These are phyloP conservation scores for Ogataea methanolica DNA, from an alignment of 805 yeast species.

Conservation along the genomic window DNA sequence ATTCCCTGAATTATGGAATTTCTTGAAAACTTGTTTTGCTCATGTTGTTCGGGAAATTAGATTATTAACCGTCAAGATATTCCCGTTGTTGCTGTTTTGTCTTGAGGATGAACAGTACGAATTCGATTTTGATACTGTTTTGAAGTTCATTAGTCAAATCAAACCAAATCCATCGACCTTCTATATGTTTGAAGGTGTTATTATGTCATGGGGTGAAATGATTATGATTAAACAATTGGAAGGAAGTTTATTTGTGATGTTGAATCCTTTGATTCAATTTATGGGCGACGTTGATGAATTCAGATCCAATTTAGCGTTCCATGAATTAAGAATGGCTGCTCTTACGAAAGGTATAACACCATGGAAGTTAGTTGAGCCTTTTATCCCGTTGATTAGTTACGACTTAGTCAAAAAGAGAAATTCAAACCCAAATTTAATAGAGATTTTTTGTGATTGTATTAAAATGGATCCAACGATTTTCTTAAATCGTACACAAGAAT, in stretches of 20 bases:
- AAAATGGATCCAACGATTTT: constrained; percentile 60
- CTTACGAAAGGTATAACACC: constrained; percentile 54
- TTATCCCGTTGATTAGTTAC: constrained; percentile 65
- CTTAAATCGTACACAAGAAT: constrained; percentile 61
- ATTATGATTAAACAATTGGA: constrained; percentile 55
- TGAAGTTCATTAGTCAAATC: constrained; percentile 38
- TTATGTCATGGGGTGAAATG: constrained; percentile 60
- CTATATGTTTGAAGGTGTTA: constrained; percentile 54
- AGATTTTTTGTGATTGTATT: constrained; percentile 58
- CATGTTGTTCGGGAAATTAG: constrained; percentile 53
- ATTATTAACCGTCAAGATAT: constrained; percentile 43
- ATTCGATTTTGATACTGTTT: constrained; percentile 39
- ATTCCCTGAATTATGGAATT: constrained; percentile 32
- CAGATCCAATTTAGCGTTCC: constrained; percentile 64
- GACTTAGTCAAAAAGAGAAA: constrained; percentile 52
- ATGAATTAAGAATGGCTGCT: constrained; percentile 58
- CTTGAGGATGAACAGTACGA: constrained; percentile 37
- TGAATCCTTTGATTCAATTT: constrained; percentile 60
- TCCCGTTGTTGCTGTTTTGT: constrained; percentile 49
- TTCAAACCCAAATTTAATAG: constrained; percentile 48
- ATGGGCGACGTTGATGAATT: constrained; percentile 63
- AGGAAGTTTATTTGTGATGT: constrained; percentile 60
- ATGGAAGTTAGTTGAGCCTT: constrained; percentile 77
- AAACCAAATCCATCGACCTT: constrained; percentile 29
- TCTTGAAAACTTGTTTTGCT: constrained; percentile 36